A percentile compares a stretch with the other conserved stretches of the same genome.
These are phyloP conservation scores for Camelina neglecta DNA, from an alignment of 345 rosid genomes.

Conservation along the genomic window DNA sequence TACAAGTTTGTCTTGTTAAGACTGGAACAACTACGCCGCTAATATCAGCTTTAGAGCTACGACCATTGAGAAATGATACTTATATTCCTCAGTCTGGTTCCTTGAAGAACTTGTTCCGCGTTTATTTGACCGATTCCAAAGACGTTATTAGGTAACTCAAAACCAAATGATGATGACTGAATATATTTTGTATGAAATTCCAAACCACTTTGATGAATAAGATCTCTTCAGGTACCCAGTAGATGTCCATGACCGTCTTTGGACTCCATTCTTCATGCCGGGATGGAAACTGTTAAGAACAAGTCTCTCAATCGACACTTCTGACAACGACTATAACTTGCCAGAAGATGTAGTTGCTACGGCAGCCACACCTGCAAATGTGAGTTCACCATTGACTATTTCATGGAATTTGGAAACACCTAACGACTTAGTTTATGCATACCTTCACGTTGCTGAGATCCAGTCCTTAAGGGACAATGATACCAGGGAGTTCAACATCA, in stretches of 20 bases:
- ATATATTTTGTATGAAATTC: too few relatives aligned
- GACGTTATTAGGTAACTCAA: slow-evolving; percentile 30
- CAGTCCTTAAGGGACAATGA: slow-evolving; percentile 27
- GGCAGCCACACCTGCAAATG: slow-evolving; percentile 35
- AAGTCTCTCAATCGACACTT: slow-evolving; percentile 4
- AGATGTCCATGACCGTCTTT: slow-evolving; percentile 45
- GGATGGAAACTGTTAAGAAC: slow-evolving; percentile 28
- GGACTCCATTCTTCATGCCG: slow-evolving; percentile 38
- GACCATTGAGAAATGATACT: slow-evolving; percentile 33
- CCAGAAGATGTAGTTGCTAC: slow-evolving; percentile 32
- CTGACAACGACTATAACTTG: slow-evolving; percentile 24
- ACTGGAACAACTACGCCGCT: slow-evolving; percentile 45
- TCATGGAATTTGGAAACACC: slow-evolving; percentile 36
- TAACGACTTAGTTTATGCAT: slow-evolving; percentile 33
- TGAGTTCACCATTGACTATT: slow-evolving; percentile 30
- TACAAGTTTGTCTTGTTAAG: slow-evolving; percentile 42
- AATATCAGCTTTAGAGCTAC: slow-evolving; percentile 45
- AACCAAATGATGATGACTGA: too few relatives aligned
- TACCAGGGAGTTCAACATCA: slow-evolving; percentile 38
- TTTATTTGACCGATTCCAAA: slow-evolving; percentile 24
- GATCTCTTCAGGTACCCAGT: slow-evolving; percentile 35
- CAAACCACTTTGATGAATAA: not conserved
- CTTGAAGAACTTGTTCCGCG: slow-evolving; percentile 24
- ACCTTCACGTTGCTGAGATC: slow-evolving; percentile 36
- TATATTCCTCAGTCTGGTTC: slow-evolving; percentile 44